phyloP scores from a whole-genome alignment of 371 early-diverging fungal species.

The Thermomucor indicae-seudaticae region DNA sequence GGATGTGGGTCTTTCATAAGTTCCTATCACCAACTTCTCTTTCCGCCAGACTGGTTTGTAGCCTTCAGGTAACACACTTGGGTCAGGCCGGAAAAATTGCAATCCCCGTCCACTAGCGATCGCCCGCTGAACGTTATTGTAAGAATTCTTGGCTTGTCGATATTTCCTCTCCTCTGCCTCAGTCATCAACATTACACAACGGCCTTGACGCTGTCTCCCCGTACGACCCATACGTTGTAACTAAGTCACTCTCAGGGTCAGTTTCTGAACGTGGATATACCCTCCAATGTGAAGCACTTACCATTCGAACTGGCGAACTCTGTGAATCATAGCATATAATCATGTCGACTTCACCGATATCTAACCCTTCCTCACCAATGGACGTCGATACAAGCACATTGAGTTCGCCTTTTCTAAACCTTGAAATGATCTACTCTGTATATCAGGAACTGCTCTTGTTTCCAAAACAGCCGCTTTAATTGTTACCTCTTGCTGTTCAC shows the following conservation, averaged over 20 bases:
- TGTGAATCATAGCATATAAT: conserved; percentile 92
- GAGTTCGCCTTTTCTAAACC: conserved; percentile 67
- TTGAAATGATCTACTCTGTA: conserved; percentile 3
- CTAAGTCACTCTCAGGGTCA: conserved; percentile 28
- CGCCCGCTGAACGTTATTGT: conserved; percentile 54
- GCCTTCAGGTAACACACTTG: conserved; percentile 43
- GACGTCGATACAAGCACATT: conserved; percentile 90
- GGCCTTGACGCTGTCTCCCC: conserved; percentile 87
- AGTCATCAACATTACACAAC: conserved; percentile 75
- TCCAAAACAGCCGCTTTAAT: not conserved
- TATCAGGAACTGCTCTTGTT: not conserved
- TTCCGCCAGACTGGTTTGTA: conserved; percentile 42
- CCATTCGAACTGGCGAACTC: conserved; percentile 80
- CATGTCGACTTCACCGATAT: conserved; percentile 95
- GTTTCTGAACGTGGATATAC: too few relatives aligned
- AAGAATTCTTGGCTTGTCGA: conserved; percentile 53
- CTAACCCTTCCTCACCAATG: conserved; percentile 96
- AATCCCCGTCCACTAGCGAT: conserved; percentile 19
- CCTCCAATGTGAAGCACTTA: too few relatives aligned
- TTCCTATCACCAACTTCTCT: conserved; percentile 22
- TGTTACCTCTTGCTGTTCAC: conserved; percentile 77
- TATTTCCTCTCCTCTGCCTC: conserved; percentile 77
- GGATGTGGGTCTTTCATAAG: conserved; percentile 6
- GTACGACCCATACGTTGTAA: conserved; percentile 94
- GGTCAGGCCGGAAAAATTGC: conserved; percentile 18